Evolutionary conservation across 2,329 filamentous ascomycete genomes (phyloP).

Genomic region (Penicillium sp.): DNA sequence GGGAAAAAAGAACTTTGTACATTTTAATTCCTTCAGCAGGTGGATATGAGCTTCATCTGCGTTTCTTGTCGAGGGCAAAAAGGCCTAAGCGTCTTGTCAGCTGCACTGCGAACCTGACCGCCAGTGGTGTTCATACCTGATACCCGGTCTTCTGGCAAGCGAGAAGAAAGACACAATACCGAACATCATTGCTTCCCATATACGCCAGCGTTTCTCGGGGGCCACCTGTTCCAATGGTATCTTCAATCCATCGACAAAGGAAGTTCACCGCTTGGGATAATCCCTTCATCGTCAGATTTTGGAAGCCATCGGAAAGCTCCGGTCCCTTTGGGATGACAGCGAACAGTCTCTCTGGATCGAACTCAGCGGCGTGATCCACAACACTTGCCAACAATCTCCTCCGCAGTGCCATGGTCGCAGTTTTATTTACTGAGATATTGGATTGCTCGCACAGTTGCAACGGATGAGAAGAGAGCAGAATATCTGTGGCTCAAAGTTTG

Average conservation of each 20-base stretch:
- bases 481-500: not conserved
- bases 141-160: slow-evolving; percentile 29
- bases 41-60: slow-evolving; percentile 19
- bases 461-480: not conserved
- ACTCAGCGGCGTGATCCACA: slow-evolving; percentile 6
- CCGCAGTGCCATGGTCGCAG: not conserved
- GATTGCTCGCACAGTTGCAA: too few relatives aligned
- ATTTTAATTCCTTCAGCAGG: slow-evolving; percentile 16
- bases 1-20: slow-evolving; percentile 28
- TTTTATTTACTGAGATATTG: too few relatives aligned
- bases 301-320: slow-evolving; percentile 20
- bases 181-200: slow-evolving; percentile 25
- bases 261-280: slow-evolving; percentile 19
- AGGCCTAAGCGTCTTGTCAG: slow-evolving; percentile 7
- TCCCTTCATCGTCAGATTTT: slow-evolving; percentile 15
- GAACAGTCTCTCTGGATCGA: slow-evolving; percentile 11
- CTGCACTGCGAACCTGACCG: not conserved
- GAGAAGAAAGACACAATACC: slow-evolving; percentile 24
- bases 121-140: slow-evolving; percentile 8
- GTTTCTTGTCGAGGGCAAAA: slow-evolving; percentile 24
- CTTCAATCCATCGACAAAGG: slow-evolving; percentile 24
- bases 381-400: slow-evolving; percentile 10
- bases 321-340: slow-evolving; percentile 13
- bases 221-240: slow-evolving; percentile 8
- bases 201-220: slow-evolving; percentile 23